phyloP scores from a whole-genome alignment of 192 early-diverging fungal species.

The Helicostylum pulchrum region DNA sequence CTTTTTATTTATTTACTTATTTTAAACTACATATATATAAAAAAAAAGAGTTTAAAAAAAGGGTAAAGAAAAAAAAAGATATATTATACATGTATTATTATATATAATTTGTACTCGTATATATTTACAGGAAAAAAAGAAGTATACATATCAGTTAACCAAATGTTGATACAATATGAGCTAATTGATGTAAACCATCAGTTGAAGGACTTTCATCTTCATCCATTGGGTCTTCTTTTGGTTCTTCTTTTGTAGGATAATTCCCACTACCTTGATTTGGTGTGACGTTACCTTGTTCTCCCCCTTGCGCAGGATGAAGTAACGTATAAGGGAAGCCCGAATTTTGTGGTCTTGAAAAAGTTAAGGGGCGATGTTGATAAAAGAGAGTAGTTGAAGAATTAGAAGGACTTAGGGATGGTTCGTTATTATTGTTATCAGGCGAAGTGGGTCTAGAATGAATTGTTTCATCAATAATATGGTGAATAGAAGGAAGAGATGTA shows the following conservation, averaged over 20 bases:
- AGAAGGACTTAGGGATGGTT: neutral
- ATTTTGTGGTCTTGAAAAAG: neutral
- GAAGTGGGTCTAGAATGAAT: slow-evolving; percentile 2
- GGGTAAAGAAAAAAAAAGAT: neutral
- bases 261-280: neutral
- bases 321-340: slow-evolving; percentile 11
- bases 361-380: slow-evolving; percentile 29
- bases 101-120: too few species aligned
- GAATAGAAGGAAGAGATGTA: slow-evolving; percentile 16
- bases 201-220: slow-evolving; percentile 16
- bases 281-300: neutral
- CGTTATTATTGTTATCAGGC: slow-evolving; percentile 3
- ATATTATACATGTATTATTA: too few species aligned
- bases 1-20: neutral
- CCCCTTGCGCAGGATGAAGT: slow-evolving; percentile 14
- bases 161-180: slow-evolving; percentile 34
- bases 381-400: slow-evolving; percentile 7
- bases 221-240: slow-evolving; percentile 10
- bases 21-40: neutral
- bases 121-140: too few species aligned
- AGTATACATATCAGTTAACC: slow-evolving; percentile 1
- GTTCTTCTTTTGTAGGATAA: neutral
- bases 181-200: slow-evolving; percentile 21
- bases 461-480: slow-evolving; percentile 16
- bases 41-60: neutral